A percentile compares a stretch with the other conserved stretches of the same genome.
Conservation (phyloP, 2,329 filamentous ascomycete genomes). For the Scleromitrula shiraiana region DNA sequence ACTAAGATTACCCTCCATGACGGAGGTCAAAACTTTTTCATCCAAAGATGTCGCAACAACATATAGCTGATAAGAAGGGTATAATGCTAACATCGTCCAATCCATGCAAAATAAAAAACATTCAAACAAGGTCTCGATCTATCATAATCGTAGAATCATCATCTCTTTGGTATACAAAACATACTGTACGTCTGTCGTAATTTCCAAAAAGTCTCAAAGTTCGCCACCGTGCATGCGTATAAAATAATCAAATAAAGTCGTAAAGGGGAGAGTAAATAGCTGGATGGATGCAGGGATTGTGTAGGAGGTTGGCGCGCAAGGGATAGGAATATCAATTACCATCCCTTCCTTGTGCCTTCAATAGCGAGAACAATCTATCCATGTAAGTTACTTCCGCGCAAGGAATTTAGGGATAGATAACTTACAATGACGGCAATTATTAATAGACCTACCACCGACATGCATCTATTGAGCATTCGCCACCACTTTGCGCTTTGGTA, state of each 20-base stretch:
- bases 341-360: slow-evolving; percentile 19
- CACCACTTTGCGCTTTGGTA: slow-evolving; percentile 55
- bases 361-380: slow-evolving; percentile 24
- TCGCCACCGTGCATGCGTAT: too few relatives aligned
- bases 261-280: neutral
- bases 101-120: neutral
- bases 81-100: slow-evolving; percentile 8
- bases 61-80: slow-evolving; percentile 6
- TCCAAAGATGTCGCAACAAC: neutral
- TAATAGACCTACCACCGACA: slow-evolving; percentile 48
- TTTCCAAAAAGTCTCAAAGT: neutral
- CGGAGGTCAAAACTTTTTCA: neutral
- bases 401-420: slow-evolving; percentile 10
- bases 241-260: neutral
- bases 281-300: neutral
- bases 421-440: slow-evolving; percentile 48
- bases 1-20: neutral
- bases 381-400: neutral
- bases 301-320: neutral
- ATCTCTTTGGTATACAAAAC: neutral
- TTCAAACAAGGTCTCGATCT: neutral
- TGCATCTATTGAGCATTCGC: slow-evolving; percentile 54
- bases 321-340: slow-evolving; percentile 13
- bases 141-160: neutral
- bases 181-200: neutral